Evolutionary conservation across 331 rosid genomes (phyloP).

Genomic region (Malus hybrid): DNA sequence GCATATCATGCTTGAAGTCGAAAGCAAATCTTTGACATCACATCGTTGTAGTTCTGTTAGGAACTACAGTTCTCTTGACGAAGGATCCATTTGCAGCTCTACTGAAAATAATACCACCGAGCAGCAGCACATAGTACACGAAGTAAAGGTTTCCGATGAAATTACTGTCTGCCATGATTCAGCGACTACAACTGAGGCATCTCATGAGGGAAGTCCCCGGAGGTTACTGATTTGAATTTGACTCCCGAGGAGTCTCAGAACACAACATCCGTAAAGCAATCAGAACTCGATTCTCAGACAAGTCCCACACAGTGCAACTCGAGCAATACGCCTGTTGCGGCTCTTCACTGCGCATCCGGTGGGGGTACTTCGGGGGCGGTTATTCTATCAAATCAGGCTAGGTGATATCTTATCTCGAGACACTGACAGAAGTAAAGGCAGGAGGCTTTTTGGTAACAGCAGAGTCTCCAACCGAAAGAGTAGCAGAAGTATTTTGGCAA

Average conservation of each 20-base stretch:
- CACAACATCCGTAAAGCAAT: slow-evolving; percentile 17
- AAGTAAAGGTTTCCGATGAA: slow-evolving; percentile 16
- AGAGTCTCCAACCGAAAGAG: slow-evolving; percentile 12
- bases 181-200: background rate
- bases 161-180: slow-evolving; percentile 5
- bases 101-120: slow-evolving; percentile 18
- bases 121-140: background rate
- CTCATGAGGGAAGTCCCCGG: slow-evolving; percentile 9
- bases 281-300: slow-evolving; percentile 16
- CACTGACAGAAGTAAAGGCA: slow-evolving; percentile 8
- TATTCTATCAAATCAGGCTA: slow-evolving; percentile 44
- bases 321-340: slow-evolving; percentile 25
- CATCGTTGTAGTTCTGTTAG: slow-evolving; percentile 10
- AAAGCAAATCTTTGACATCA: slow-evolving; percentile 8
- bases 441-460: slow-evolving; percentile 13
- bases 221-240: background rate
- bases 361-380: slow-evolving; percentile 38
- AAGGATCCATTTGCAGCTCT: slow-evolving; percentile 13
- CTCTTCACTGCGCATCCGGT: slow-evolving; percentile 39
- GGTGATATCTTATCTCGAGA: slow-evolving; percentile 22
- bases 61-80: slow-evolving; percentile 10
- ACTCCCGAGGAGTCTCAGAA: background rate
- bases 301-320: slow-evolving; percentile 15
- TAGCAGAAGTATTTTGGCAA: background rate
- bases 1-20: slow-evolving; percentile 14